These are phyloP conservation scores for Aspergillus ellipticus DNA, from an alignment of 495 filamentous ascomycete species.

Conservation along the genomic window DNA sequence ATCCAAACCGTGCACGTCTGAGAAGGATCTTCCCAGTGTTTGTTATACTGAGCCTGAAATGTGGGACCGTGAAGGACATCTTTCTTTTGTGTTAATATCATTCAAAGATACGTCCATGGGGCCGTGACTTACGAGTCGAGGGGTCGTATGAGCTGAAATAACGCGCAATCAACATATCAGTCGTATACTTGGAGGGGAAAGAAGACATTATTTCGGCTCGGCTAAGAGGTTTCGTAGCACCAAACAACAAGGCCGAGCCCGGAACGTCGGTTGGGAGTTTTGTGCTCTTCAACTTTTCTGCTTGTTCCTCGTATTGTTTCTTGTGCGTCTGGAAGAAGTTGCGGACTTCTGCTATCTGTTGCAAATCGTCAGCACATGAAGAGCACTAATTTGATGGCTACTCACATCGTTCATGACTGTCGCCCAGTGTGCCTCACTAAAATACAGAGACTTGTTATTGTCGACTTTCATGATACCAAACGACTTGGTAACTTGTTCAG, in stretches of 20 bases:
- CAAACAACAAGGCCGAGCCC: slow-evolving; percentile 71
- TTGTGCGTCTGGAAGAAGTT: slow-evolving; percentile 76
- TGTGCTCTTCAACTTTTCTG: slow-evolving; percentile 58
- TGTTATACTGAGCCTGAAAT: slow-evolving; percentile 78
- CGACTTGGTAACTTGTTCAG: slow-evolving; percentile 79
- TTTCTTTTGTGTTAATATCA: slow-evolving; percentile 41
- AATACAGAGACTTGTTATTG: slow-evolving; percentile 79
- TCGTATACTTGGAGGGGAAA: slow-evolving; percentile 74
- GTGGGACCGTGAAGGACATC: slow-evolving; percentile 84
- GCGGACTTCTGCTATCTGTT: slow-evolving; percentile 85
- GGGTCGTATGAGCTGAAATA: slow-evolving; percentile 72
- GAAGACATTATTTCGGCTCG: slow-evolving; percentile 73
- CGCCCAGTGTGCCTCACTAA: slow-evolving; percentile 89
- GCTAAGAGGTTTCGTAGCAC: slow-evolving; percentile 59
- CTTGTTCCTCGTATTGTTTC: slow-evolving; percentile 63
- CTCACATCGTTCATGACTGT: slow-evolving; percentile 76
- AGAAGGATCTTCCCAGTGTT: slow-evolving; percentile 81
- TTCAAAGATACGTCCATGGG: background rate
- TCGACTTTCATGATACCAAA: slow-evolving; percentile 86
- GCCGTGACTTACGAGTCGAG: slow-evolving; percentile 56
- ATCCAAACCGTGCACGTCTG: slow-evolving; percentile 85
- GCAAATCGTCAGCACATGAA: slow-evolving; percentile 8
- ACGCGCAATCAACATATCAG: slow-evolving; percentile 72
- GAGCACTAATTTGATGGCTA: slow-evolving; percentile 11
- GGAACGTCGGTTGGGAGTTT: slow-evolving; percentile 55